Conservation (phyloP, 768 basidiomycete species). For the Termitomyces sp. region DNA sequence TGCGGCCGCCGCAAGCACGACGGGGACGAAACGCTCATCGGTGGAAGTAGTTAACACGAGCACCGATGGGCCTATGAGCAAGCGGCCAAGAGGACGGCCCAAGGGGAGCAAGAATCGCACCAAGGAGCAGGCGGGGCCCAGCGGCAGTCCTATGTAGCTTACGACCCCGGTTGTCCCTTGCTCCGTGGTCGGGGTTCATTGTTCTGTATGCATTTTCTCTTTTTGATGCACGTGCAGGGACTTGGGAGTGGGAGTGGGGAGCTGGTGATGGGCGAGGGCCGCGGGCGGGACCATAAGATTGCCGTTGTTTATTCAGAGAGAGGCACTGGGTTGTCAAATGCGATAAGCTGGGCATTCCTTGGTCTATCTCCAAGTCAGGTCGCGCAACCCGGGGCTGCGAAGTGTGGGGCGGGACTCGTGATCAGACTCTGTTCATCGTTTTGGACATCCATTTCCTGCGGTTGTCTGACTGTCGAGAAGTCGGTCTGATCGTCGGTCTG, state of each 20-base stretch:
- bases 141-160: conserved; percentile 8
- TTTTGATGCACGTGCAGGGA: background rate
- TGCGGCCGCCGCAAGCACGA: background rate
- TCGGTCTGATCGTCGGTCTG: background rate
- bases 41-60: conserved; percentile 11
- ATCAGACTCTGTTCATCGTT: too few relatives aligned
- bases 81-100: conserved; percentile 62
- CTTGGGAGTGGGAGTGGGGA: background rate
- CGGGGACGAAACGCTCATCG: conserved; percentile 27
- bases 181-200: background rate
- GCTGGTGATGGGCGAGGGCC: background rate
- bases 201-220: background rate
- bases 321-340: background rate
- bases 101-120: conserved; percentile 64
- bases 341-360: background rate
- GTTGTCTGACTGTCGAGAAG: background rate
- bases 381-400: background rate
- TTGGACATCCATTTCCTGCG: background rate
- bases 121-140: conserved; percentile 10
- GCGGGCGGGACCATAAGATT: background rate
- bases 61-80: conserved; percentile 28
- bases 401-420: background rate
- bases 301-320: background rate
- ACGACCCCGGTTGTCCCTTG: background rate
- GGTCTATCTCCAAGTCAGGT: background rate